A percentile compares a stretch with the other conserved stretches of the same genome.
phyloP scores from a whole-genome alignment of 2,329 filamentous ascomycete genomes.

The Calonectria crousiana region DNA sequence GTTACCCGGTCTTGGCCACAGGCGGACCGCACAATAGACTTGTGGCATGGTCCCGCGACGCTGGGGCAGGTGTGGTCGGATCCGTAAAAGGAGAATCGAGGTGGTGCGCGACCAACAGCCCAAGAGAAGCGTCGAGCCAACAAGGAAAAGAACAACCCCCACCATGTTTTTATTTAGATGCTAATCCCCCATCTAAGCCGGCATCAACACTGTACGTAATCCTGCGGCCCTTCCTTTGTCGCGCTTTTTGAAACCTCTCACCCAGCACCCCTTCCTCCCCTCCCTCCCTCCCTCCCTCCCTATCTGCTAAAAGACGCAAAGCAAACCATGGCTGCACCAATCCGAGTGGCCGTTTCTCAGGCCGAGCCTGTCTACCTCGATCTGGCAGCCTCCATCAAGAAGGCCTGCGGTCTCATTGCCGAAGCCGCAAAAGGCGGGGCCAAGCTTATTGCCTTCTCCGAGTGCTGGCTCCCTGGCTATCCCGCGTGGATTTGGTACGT shows the following conservation, averaged over 20 bases:
- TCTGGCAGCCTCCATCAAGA: slow-evolving; percentile 38
- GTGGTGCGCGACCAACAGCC: neutral
- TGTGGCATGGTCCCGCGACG: neutral
- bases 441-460: slow-evolving; percentile 66
- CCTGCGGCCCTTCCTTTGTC: neutral
- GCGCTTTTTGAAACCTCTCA: neutral
- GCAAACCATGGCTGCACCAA: slow-evolving; percentile 27
- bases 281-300: no score
- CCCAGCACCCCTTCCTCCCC: neutral
- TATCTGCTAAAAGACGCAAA: neutral
- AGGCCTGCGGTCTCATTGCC: slow-evolving; percentile 38
- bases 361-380: slow-evolving; percentile 44
- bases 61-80: neutral
- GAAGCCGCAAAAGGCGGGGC: slow-evolving; percentile 57
- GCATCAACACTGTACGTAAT: neutral
- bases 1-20: neutral
- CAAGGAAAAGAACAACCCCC: neutral
- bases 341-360: slow-evolving; percentile 41
- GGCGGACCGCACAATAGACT: neutral
- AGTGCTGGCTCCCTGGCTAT: slow-evolving; percentile 67
- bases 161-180: slow-evolving; percentile 3
- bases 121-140: neutral
- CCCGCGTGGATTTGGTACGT: slow-evolving; percentile 56
- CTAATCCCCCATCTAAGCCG: neutral
- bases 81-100: neutral